These are phyloP conservation scores for Coelastrella sp. DNA, from an alignment of 139 green algal species.

Conservation along the genomic window DNA sequence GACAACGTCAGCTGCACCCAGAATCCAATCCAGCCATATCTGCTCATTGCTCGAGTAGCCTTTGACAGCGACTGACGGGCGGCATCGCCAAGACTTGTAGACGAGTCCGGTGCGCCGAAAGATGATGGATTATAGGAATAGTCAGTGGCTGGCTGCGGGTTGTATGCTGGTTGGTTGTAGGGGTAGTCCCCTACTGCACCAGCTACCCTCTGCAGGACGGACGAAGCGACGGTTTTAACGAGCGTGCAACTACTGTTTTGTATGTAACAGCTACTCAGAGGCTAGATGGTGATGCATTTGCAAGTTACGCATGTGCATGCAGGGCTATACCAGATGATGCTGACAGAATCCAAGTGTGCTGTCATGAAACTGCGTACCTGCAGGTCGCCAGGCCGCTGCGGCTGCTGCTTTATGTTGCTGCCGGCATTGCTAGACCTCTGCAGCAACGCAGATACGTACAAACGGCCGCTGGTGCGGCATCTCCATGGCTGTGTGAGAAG, in stretches of 20 bases:
- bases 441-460: background rate
- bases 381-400: background rate
- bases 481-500: background rate
- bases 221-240: no score
- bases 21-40: slow-evolving; percentile 93
- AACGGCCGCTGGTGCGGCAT: background rate
- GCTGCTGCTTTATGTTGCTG: background rate
- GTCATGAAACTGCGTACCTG: background rate
- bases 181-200: background rate
- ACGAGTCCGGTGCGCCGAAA: slow-evolving; percentile 4
- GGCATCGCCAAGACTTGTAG: slow-evolving; percentile 58
- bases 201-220: background rate
- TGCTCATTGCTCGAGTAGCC: slow-evolving; percentile 66
- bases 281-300: no score
- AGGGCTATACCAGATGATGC: background rate
- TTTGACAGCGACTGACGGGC: slow-evolving; percentile 60
- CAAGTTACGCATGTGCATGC: background rate
- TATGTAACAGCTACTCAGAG: no score
- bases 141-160: slow-evolving; percentile 4
- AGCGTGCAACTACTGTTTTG: no score
- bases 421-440: background rate
- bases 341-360: background rate
- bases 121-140: slow-evolving; percentile 19
- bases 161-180: background rate
- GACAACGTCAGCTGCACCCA: slow-evolving; percentile 96